phyloP scores from a whole-genome alignment of 2,329 filamentous ascomycete species.

The Monosporascus cannonballus region DNA sequence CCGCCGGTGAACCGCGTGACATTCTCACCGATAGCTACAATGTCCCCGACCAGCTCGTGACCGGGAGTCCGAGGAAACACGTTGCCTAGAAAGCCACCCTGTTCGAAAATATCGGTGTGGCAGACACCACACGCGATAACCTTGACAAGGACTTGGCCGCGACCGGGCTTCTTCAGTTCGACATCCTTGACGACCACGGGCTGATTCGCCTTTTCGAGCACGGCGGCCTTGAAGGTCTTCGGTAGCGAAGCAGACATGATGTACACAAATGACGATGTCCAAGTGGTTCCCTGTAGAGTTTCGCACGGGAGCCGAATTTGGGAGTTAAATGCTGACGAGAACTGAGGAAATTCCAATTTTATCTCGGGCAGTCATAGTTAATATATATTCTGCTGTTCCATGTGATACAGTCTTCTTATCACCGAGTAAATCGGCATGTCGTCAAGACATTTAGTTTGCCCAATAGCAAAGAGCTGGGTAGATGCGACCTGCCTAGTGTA shows the following conservation, averaged over 20 bases:
- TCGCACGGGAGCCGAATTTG: too few species aligned
- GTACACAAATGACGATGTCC: background rate
- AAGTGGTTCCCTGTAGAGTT: too few species aligned
- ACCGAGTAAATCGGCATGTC: too few species aligned
- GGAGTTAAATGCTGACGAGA: too few species aligned
- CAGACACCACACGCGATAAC: slow-evolving; percentile 68
- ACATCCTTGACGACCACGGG: slow-evolving; percentile 55
- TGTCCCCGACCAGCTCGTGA: slow-evolving; percentile 65
- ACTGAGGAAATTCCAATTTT: too few species aligned
- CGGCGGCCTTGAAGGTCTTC: slow-evolving; percentile 60
- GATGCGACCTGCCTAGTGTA: too few species aligned
- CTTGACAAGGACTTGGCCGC: slow-evolving; percentile 61
- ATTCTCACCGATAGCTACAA: slow-evolving; percentile 53
- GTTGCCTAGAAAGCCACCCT: slow-evolving; percentile 45
- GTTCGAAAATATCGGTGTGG: slow-evolving; percentile 50
- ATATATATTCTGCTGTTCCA: too few species aligned
- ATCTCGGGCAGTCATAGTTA: too few species aligned
- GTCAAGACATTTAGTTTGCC: too few species aligned
- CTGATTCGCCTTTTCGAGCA: slow-evolving; percentile 46
- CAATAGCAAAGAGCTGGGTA: too few species aligned
- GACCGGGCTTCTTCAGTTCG: slow-evolving; percentile 47
- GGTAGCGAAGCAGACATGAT: slow-evolving; percentile 39
- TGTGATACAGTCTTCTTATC: too few species aligned
- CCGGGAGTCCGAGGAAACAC: slow-evolving; percentile 58
- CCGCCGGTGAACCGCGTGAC: slow-evolving; percentile 56